Base-by-base conservation (phyloP, 768 basidiomycete genomes). In the Trametes cinnabarina region DNA sequence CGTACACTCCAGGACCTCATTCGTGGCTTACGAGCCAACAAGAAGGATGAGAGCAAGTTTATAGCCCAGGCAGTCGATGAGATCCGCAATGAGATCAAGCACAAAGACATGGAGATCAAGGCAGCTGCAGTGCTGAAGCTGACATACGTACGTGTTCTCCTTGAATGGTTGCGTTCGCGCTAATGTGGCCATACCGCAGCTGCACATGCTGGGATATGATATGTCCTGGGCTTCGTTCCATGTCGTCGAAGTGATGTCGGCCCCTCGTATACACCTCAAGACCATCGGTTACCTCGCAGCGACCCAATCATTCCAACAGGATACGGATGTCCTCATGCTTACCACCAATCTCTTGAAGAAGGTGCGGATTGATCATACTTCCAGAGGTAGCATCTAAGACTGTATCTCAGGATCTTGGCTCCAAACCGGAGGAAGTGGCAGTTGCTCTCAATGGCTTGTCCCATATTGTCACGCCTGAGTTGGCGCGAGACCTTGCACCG, bases 191-290 rank as follows among this genome's bases (percentile, higher is more conserved):
- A 46, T 37, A 22, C 30, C 54, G n/a, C 67, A 98, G 96, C 86
- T 99, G 62, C 93, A 98, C 71, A 98, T 99, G 97, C 75, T 99
- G 51, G 97, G 88, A 51, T 94, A 88, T 69, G 94, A 90, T 75
- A 97, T 90, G 86, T 84, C 84, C 57, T 97, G 94, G 86, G 95
- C 95, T 43, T 92, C 97, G 8, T 99, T 99, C 67, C 87, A 96
- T 71, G 90, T 99, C 51, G 88, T 98, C 6, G 97, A 99, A 69
- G 94, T 96, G 71, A 99, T 99, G 97, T 94, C 94, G 35, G 94
- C 94, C 3, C 77, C 89, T 4, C 87, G 87, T 69, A 83, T 88
- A 63, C 95, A 98, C 73, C 80, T 98, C 63, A 99, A 99, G 79
- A 86, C 84, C 25, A 88, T 98, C 47, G 97, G 97, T 12, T 98